phyloP scores from a whole-genome alignment of 2,329 filamentous ascomycete species.

The Neonectria neomacrospora region DNA sequence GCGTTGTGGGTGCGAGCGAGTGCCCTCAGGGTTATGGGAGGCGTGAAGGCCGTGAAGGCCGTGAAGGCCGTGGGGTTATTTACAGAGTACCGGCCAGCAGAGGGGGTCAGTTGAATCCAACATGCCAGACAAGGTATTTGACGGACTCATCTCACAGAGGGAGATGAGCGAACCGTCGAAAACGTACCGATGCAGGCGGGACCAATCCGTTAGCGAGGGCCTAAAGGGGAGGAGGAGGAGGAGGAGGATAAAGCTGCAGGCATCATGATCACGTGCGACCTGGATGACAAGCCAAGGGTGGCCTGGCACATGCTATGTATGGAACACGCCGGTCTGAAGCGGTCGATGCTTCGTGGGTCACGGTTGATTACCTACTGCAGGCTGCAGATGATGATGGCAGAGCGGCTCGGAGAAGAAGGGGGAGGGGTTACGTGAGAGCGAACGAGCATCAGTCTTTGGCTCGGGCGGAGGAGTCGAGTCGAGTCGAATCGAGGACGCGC shows the following conservation, averaged over 20 bases:
- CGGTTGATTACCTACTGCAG: constrained; percentile 1
- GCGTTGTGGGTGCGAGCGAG: background rate
- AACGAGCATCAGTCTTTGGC: background rate
- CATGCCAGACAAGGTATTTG: background rate
- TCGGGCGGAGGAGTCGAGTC: constrained; percentile 10
- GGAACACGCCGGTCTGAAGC: constrained; percentile 33
- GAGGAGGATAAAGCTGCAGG: background rate
- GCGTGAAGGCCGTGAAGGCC: background rate
- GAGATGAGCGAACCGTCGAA: background rate
- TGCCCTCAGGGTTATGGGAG: background rate
- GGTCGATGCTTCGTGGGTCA: constrained; percentile 27
- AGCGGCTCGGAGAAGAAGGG: background rate
- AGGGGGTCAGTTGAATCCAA: background rate
- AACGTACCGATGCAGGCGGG: background rate
- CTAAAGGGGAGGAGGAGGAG: background rate
- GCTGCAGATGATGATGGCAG: background rate
- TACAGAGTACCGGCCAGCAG: background rate
- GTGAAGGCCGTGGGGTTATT: background rate
- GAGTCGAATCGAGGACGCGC: constrained; percentile 6
- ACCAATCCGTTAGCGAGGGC: background rate
- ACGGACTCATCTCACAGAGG: background rate
- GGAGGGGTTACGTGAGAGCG: too few species aligned
- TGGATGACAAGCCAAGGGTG: constrained; percentile 27
- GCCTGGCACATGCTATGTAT: constrained; percentile 39
- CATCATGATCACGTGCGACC: constrained; percentile 9